These are phyloP conservation scores for Trichoderma sp. DNA, from an alignment of 2,329 filamentous ascomycete genomes.

Conservation along the genomic window DNA sequence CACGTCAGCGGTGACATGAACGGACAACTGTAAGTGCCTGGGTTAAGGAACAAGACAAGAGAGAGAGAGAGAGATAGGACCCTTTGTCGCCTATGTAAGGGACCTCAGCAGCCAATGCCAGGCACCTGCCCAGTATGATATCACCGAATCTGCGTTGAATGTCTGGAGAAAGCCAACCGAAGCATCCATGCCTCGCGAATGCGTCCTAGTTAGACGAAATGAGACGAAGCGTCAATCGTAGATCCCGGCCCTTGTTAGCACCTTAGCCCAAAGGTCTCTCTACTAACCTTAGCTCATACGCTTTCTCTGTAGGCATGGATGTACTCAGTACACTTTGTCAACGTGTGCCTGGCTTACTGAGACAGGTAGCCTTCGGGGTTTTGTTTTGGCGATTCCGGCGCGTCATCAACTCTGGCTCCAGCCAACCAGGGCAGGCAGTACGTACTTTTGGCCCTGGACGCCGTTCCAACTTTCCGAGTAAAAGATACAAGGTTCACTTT, in stretches of 20 bases:
- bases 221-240: conserved; percentile 20
- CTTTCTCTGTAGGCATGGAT: background rate
- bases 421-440: background rate
- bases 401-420: background rate
- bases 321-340: background rate
- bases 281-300: background rate
- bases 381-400: conserved; percentile 28
- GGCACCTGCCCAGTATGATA: background rate
- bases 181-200: conserved; percentile 14
- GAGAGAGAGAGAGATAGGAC: background rate
- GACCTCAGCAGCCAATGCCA: background rate
- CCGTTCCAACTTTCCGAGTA: background rate
- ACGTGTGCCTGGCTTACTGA: background rate
- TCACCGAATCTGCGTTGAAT: background rate
- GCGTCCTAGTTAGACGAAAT: conserved; percentile 13
- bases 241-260: conserved; percentile 9
- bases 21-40: background rate
- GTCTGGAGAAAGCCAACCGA: conserved; percentile 7
- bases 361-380: conserved; percentile 21
- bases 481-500: background rate
- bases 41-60: background rate
- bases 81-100: background rate
- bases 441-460: background rate
- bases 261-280: background rate
- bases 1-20: background rate